Percentiles rank a stretch among this genome's conserved stretches.
Evolutionary conservation across 306 rosid genomes (phyloP).

Genomic region (Prunus salicina): DNA sequence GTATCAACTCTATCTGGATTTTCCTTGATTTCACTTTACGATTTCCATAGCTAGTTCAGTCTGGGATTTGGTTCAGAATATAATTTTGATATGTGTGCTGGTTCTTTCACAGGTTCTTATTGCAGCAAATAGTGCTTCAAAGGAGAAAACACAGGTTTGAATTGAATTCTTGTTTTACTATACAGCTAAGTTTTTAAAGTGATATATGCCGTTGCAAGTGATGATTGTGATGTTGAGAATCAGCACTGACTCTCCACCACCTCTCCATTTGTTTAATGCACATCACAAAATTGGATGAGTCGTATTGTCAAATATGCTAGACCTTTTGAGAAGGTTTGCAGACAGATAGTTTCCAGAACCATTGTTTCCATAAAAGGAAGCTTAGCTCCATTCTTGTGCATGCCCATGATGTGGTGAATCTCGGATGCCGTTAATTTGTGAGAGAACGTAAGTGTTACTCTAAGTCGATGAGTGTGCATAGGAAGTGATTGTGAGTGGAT

Average conservation of each 20-base stretch:
- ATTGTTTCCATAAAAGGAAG: not conserved
- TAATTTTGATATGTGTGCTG: conserved; percentile 19
- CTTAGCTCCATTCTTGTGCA: not conserved
- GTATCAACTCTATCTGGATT: not conserved
- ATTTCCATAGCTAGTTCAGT: not conserved
- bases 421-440: not conserved
- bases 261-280: not conserved
- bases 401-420: not conserved
- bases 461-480: not conserved
- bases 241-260: not conserved
- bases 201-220: not conserved
- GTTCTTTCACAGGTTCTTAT: conserved; percentile 67
- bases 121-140: conserved; percentile 72
- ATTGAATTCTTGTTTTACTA: conserved; percentile 12
- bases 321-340: not conserved
- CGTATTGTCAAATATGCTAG: not conserved
- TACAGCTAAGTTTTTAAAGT: not conserved
- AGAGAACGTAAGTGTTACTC: not conserved
- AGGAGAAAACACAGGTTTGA: conserved; percentile 92
- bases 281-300: not conserved
- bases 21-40: not conserved
- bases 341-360: not conserved
- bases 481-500: not conserved
- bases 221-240: not conserved
- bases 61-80: conserved; percentile 3